Evolutionary conservation across 1,139 yeast species (phyloP).

Genomic region (Diutina neorugosa): DNA sequence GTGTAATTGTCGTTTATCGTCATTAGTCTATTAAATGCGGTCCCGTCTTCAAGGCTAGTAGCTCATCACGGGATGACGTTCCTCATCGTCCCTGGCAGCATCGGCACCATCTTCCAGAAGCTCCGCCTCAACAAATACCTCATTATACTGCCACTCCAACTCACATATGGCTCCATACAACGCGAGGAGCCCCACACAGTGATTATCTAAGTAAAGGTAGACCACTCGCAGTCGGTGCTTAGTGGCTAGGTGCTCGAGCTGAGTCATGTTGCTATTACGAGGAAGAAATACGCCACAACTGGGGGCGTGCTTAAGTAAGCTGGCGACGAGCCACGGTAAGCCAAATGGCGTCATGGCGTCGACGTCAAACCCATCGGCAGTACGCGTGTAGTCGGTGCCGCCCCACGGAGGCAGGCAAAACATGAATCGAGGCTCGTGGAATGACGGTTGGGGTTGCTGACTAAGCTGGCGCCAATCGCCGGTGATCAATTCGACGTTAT

Average conservation of each 20-base stretch:
- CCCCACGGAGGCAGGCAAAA: conserved; percentile 98
- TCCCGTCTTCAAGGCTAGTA: too few species aligned
- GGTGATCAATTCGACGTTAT: conserved; percentile 31
- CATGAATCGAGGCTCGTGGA: conserved; percentile 21
- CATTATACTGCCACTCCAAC: not conserved
- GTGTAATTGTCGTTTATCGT: too few species aligned
- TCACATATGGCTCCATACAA: conserved; percentile 5
- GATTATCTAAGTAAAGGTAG: conserved; percentile 29
- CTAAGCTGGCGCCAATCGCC: conserved; percentile 47
- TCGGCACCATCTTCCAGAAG: not conserved
- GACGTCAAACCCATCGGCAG: conserved; percentile 11
- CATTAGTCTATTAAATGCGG: too few species aligned
- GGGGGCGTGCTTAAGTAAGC: conserved; percentile 28
- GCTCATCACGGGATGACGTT: not conserved
- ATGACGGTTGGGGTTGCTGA: conserved; percentile 5
- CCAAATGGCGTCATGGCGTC: conserved; percentile 35
- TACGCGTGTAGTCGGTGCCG: conserved; percentile 53
- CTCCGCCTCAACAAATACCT: not conserved
- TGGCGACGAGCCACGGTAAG: conserved; percentile 30
- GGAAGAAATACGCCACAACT: conserved; percentile 72
- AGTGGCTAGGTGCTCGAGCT: conserved; percentile 17
- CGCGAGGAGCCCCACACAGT: conserved; percentile 42
- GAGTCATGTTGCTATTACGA: conserved; percentile 48
- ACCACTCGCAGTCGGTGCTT: conserved; percentile 23
- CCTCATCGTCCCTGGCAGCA: not conserved